Evolutionary conservation across 2,329 filamentous ascomycete genomes (phyloP).

Genomic region (Keithomyces neogunnii): DNA sequence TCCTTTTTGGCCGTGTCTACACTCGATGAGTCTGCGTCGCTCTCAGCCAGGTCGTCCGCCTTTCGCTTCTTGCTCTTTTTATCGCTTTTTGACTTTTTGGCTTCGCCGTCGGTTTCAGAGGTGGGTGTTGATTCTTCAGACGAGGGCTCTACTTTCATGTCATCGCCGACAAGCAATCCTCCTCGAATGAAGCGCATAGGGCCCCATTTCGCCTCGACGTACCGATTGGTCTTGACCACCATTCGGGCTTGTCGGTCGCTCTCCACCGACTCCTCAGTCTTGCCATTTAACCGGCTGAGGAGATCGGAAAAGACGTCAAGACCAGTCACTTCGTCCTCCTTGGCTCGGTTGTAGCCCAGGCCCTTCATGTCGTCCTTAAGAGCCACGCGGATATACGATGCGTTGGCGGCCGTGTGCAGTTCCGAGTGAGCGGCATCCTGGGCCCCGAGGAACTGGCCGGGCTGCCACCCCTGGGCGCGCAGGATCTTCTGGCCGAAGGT

Average conservation of each 20-base stretch:
- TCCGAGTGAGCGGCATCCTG: constrained; percentile 66
- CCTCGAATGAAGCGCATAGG: constrained; percentile 79
- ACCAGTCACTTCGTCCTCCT: constrained; percentile 72
- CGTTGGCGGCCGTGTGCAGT: constrained; percentile 70
- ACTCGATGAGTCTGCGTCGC: constrained; percentile 5
- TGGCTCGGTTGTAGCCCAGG: constrained; percentile 70
- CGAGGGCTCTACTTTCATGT: constrained; percentile 33
- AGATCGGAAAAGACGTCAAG: constrained; percentile 81
- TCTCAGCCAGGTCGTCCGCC: constrained; percentile 28
- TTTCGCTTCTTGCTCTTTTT: constrained; percentile 44
- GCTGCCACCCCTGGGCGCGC: constrained; percentile 80
- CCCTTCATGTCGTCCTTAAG: constrained; percentile 90
- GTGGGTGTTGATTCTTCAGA: constrained; percentile 8
- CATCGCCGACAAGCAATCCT: constrained; percentile 58
- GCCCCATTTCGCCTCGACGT: constrained; percentile 68
- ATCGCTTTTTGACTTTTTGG: constrained; percentile 27
- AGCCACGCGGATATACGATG: constrained; percentile 75
- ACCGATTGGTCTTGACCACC: constrained; percentile 63
- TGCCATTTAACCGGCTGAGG: constrained; percentile 83
- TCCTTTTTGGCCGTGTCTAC: constrained; percentile 22
- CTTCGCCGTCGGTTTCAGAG: constrained; percentile 13
- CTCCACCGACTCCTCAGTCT: constrained; percentile 63
- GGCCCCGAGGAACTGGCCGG: constrained; percentile 74
- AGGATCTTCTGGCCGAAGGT: constrained; percentile 89
- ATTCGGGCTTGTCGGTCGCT: constrained; percentile 60